Conservation (phyloP, 176 grass and related monocot species). For the Carex parvula region DNA sequence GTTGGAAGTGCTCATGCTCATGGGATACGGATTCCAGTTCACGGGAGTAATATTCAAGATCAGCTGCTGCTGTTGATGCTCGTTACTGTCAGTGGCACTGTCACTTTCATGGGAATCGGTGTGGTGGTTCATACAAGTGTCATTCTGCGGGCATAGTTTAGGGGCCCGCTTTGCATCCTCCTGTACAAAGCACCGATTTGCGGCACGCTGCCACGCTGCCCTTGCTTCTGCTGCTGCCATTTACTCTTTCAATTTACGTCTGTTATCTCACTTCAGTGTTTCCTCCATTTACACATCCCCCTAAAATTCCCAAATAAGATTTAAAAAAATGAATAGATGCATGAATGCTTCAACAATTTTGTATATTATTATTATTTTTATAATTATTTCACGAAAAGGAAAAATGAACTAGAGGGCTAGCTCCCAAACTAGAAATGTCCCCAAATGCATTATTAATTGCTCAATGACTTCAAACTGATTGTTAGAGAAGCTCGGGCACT, state of each 20-base stretch:
- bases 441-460: not conserved
- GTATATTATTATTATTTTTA: not conserved
- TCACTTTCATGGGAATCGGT: conserved; percentile 18
- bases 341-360: not conserved
- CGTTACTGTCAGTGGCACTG: conserved; percentile 20
- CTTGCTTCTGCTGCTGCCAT: conserved; percentile 97
- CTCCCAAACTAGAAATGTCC: not conserved
- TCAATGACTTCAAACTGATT: not conserved
- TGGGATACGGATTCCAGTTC: conserved; percentile 47
- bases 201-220: conserved; percentile 79
- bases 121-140: not conserved
- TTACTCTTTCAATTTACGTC: not conserved
- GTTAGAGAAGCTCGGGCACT: not conserved
- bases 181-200: conserved; percentile 79
- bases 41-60: conserved; percentile 47
- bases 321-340: not conserved
- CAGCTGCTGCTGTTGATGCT: conserved; percentile 24
- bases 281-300: not conserved
- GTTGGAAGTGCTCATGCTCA: conserved; percentile 34
- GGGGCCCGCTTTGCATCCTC: conserved; percentile 94
- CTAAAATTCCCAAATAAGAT: not conserved
- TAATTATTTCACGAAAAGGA: not conserved
- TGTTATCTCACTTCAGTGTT: not conserved
- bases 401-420: not conserved
- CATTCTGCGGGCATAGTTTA: conserved; percentile 44